Conservation (phyloP, 352 stramenopile genomes). For the Phytopythium delawarense region DNA sequence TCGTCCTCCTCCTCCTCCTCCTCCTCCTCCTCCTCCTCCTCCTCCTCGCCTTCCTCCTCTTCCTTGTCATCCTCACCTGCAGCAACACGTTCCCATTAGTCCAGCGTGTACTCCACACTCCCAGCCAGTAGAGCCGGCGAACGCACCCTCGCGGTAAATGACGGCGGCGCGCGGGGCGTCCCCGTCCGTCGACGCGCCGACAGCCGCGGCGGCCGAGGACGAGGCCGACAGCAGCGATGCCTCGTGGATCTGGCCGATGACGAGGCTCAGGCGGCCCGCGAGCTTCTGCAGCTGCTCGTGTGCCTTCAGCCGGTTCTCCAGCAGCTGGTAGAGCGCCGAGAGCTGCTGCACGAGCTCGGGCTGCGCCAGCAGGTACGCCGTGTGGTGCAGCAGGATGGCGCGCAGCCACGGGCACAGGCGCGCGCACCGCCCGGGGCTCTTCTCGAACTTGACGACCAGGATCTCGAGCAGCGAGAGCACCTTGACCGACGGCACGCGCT, state of each 20-base stretch:
- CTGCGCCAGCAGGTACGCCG: slow-evolving; percentile 80
- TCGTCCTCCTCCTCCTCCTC: too few relatives aligned
- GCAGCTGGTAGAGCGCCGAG: slow-evolving; percentile 78
- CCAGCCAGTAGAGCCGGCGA: background rate
- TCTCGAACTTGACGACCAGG: slow-evolving; percentile 82
- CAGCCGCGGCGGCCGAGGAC: slow-evolving; percentile 14
- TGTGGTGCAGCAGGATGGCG: slow-evolving; percentile 79
- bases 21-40: slow-evolving; percentile 20
- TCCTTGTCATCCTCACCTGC: slow-evolving; percentile 25
- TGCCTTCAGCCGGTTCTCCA: slow-evolving; percentile 79
- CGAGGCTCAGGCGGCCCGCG: slow-evolving; percentile 69
- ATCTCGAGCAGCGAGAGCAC: slow-evolving; percentile 75
- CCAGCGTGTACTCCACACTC: background rate
- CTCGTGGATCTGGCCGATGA: slow-evolving; percentile 83
- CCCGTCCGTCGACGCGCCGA: slow-evolving; percentile 22
- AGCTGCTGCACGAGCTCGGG: slow-evolving; percentile 80
- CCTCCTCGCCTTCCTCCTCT: slow-evolving; percentile 19
- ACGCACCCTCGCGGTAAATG: slow-evolving; percentile 58
- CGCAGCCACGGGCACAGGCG: slow-evolving; percentile 82
- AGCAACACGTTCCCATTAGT: slow-evolving; percentile 9
- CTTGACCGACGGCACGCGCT: slow-evolving; percentile 66
- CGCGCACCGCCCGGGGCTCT: slow-evolving; percentile 68
- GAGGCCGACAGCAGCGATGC: slow-evolving; percentile 16
- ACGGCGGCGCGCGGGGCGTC: slow-evolving; percentile 51
- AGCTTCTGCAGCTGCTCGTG: slow-evolving; percentile 84